A percentile compares a stretch with the other conserved stretches of the same genome.
These are phyloP conservation scores for Backusella tuberculispora DNA, from an alignment of 192 early-diverging fungal species.

Conservation along the genomic window DNA sequence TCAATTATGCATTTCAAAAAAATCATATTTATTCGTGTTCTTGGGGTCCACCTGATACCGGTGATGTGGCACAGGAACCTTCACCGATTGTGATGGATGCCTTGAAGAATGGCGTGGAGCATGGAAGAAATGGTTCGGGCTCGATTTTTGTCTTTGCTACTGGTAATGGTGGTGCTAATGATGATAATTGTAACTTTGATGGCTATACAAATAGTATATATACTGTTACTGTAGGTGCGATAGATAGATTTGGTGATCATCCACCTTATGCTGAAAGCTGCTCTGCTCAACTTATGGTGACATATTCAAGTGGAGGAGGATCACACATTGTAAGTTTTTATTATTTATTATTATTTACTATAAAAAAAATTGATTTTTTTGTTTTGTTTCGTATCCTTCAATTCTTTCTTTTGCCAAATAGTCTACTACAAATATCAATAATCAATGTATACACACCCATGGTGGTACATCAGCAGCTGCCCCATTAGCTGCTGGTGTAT, in stretches of 20 bases:
- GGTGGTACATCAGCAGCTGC: conserved; percentile 97
- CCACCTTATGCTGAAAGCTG: conserved; percentile 89
- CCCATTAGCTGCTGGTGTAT: conserved; percentile 88
- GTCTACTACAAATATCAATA: conserved; percentile 86
- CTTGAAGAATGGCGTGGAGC: conserved; percentile 85
- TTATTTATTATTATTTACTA: too few relatives aligned
- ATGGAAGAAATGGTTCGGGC: conserved; percentile 84
- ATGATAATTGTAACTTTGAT: conserved; percentile 97
- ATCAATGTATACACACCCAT: conserved; percentile 77
- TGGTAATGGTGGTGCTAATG: conserved; percentile 81
- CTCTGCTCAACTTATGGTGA: conserved; percentile 84
- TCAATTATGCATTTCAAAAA: conserved; percentile 86
- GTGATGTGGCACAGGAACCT: conserved; percentile 83
- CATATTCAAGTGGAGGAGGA: conserved; percentile 83
- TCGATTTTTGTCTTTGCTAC: conserved; percentile 95
- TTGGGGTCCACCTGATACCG: conserved; percentile 95
- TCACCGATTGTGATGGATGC: conserved; percentile 79
- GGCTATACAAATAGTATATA: conserved; percentile 97
- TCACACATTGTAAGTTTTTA: conserved; percentile 71
- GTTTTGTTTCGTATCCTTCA: conserved; percentile 5
- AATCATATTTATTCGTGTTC: conserved; percentile 97
- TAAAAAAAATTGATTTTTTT: not conserved
- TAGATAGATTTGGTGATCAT: conserved; percentile 76
- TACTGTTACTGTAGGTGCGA: conserved; percentile 92
- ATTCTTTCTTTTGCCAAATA: conserved; percentile 30